Conservation (phyloP, 306 rosid species). For the Neltuma alba region DNA sequence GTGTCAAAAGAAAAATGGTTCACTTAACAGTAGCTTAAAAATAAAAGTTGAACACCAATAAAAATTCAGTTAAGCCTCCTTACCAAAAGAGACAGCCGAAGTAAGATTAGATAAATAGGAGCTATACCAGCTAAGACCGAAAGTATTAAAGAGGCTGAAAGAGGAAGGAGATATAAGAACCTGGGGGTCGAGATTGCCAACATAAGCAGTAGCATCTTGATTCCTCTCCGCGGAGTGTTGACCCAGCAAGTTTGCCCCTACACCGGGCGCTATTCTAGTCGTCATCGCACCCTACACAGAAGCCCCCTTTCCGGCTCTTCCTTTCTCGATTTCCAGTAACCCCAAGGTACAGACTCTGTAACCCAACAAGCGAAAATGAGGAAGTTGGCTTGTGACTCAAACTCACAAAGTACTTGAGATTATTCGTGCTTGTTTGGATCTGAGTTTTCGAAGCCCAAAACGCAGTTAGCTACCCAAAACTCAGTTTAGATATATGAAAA, state of each 20-base stretch:
- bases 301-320: neutral
- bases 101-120: neutral
- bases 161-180: slow-evolving; percentile 19
- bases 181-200: slow-evolving; percentile 97
- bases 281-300: slow-evolving; percentile 54
- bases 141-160: neutral
- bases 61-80: neutral
- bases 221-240: slow-evolving; percentile 92
- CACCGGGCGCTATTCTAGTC: slow-evolving; percentile 95
- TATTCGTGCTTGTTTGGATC: too few species aligned
- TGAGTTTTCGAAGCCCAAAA: too few species aligned
- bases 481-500: too few species aligned
- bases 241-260: slow-evolving; percentile 83
- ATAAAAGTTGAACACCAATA: neutral
- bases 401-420: too few species aligned
- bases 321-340: neutral
- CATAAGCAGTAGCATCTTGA: slow-evolving; percentile 97
- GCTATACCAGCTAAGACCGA: neutral
- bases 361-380: neutral
- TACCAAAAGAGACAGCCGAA: neutral
- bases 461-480: too few species aligned
- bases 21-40: too few species aligned
- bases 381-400: too few species aligned
- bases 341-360: neutral
- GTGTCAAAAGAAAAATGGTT: neutral